These are phyloP conservation scores for Chenopodium album DNA, from an alignment of 148 eudicot species.

Conservation along the genomic window DNA sequence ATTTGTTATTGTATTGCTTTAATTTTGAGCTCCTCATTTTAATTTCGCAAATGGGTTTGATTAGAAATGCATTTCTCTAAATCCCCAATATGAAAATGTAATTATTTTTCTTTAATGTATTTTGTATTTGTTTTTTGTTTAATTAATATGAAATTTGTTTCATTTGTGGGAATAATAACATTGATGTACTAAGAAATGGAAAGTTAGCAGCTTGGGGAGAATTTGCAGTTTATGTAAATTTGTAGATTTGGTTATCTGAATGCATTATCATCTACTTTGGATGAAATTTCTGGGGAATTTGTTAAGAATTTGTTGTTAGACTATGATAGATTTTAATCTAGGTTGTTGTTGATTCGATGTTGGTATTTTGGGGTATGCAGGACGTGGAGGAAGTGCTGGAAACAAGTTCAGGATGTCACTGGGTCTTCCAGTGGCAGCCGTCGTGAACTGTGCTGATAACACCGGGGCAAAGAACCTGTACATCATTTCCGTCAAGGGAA, in stretches of 20 bases:
- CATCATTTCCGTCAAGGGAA: constrained; percentile 81
- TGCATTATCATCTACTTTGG: too few species aligned
- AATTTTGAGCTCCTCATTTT: too few species aligned
- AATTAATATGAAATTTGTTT: too few species aligned
- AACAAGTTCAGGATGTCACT: constrained; percentile 85
- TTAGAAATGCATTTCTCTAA: neutral
- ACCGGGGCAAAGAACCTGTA: constrained; percentile 71
- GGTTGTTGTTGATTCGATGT: neutral
- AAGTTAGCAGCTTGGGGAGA: too few species aligned
- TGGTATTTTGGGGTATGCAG: constrained; percentile 23
- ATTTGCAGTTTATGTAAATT: too few species aligned
- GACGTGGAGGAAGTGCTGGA: constrained; percentile 82
- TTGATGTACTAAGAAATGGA: too few species aligned
- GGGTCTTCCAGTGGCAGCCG: constrained; percentile 82
- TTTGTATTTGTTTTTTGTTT: too few species aligned
- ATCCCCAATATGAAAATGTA: neutral
- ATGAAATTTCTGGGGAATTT: too few species aligned
- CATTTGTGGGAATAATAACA: too few species aligned
- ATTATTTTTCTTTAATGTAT: too few species aligned
- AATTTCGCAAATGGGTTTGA: neutral
- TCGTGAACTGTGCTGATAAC: constrained; percentile 75
- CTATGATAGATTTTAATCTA: neutral
- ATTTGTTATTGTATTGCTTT: too few species aligned
- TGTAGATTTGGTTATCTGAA: too few species aligned
- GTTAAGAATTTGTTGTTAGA: neutral